Base-by-base conservation (phyloP, 805 yeast genomes). In the Yamadazyma phyllophila region DNA sequence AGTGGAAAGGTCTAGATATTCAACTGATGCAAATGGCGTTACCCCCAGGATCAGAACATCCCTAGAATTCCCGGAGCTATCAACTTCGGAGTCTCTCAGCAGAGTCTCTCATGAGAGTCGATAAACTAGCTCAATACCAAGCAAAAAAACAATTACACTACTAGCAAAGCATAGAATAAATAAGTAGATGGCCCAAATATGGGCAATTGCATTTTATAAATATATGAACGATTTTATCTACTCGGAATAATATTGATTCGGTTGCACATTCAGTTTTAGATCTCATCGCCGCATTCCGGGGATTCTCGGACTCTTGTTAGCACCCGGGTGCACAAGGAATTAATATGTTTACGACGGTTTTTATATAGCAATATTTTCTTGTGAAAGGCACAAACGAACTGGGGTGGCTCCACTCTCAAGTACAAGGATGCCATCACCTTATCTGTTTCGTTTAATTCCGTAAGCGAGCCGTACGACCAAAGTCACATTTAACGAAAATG, bases 31-130 rank as follows among this genome's bases (percentile, higher is more conserved):
- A 3, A 20, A 4, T 12, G 32, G 37, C 24, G 24, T 20, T 8
- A 11, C 31, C 14, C 11, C 29, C 24, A 39, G 37, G 26, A 33
- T 51, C 14, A 27, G 55, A n/a, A 51, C 55, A 3, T 49, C 53
- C 10, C 40, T 51, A 14, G 55, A 51, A 2, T 45, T 51, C 29
- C 52, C 52, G 1, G 55, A 51, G 26, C 43, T 51, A 14, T 35
- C 53, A 15, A 51, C 55, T 5, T 32, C 44, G 2, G 48, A 48
- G 24, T 48, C 52, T 6, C 44, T 51, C 13, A 31, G 31, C 11
- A 32, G 33, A 43, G 15, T 14, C n/a, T n/a, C n/a, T n/a, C n/a
- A n/a, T n/a, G n/a, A n/a, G n/a, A n/a, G n/a, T 29, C 6, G 24
- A 20, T 20, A 20, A 20, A 20, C 24, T 20, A 20, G 24, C 24